A percentile compares a stretch with the other conserved stretches of the same genome.
Evolutionary conservation across 2,329 filamentous ascomycete genomes (phyloP).

Genomic region (Penicillium sp.): DNA sequence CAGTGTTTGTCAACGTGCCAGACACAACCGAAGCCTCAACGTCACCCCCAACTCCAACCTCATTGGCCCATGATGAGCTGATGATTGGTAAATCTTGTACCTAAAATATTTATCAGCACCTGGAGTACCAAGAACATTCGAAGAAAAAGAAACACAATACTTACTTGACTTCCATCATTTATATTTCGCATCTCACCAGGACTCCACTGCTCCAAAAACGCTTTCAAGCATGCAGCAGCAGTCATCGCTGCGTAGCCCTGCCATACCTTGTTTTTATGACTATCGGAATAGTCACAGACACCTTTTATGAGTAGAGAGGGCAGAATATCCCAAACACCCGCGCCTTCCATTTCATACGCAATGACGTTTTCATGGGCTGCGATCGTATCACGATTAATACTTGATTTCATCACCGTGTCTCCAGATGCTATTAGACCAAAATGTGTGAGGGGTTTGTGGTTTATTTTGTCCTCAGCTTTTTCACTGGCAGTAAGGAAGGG

Average conservation of each 20-base stretch:
- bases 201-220: slow-evolving; percentile 18
- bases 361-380: slow-evolving; percentile 18
- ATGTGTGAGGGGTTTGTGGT: slow-evolving; percentile 21
- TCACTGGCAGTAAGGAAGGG: background rate
- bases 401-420: slow-evolving; percentile 37
- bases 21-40: background rate
- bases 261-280: slow-evolving; percentile 37
- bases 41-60: background rate
- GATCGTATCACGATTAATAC: slow-evolving; percentile 33
- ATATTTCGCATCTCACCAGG: background rate
- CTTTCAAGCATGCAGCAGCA: slow-evolving; percentile 31
- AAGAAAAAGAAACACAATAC: background rate
- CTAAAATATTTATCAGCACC: background rate
- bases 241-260: slow-evolving; percentile 37
- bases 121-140: background rate
- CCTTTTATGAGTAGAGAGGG: slow-evolving; percentile 24
- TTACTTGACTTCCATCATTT: background rate
- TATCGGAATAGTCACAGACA: slow-evolving; percentile 38
- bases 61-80: background rate
- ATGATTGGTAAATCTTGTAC: background rate
- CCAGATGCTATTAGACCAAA: slow-evolving; percentile 24
- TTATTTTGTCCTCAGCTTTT: background rate
- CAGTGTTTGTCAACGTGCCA: background rate
- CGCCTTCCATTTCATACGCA: slow-evolving; percentile 23
- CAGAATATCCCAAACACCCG: slow-evolving; percentile 17